Evolutionary conservation across 2,329 filamentous ascomycete genomes (phyloP), one percentile per base, ranked within the genome.

Genomic region (Aspergillus texensis): DNA sequence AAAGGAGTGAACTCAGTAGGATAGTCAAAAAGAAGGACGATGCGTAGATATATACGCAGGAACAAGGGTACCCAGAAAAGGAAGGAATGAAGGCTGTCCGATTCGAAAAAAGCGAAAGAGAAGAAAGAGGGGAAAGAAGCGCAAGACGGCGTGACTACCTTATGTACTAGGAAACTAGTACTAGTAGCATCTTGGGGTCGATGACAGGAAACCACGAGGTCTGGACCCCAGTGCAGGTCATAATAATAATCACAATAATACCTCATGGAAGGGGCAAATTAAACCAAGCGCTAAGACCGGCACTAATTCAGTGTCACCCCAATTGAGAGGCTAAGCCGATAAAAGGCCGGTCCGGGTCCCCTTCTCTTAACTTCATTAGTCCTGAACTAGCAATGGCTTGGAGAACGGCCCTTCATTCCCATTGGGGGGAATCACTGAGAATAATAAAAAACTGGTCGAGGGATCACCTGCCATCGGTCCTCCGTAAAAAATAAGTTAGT

Each of bases 21-120:
- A 58, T 46, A 12, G 57, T 50, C 58, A 61, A 43, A 65, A 60
- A 28, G 34, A 55, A 45, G 50, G 46, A 56, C 52, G 46, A 19
- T 11, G 45, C 30, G 54, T 26, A 41, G 19, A 28, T 50, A 50
- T 52, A 53, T 39, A 41, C 46, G 57, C 43, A 59, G 45, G 46
- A 41, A 30, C 30, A 52, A 48, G 62, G 32, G 63, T 65, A 63
- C 59, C 58, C 62, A 34, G 61, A 58, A 56, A 53, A 59, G 60
- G 56, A 58, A 62, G 64, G 60, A 57, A 46, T 60, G 63, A 46
- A 57, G 62, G 52, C 52, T 39, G 30, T 55, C 32, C 52, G 52
- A 55, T 55, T 16, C 19, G 60, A 57, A 62, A 46, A 60, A 55
- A 56, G 24, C 61, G 36, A 57, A 61, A 57, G 58, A 58, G 41